These are phyloP conservation scores for Petrea volubilis DNA, from an alignment of 257 asterid species.

Conservation along the genomic window DNA sequence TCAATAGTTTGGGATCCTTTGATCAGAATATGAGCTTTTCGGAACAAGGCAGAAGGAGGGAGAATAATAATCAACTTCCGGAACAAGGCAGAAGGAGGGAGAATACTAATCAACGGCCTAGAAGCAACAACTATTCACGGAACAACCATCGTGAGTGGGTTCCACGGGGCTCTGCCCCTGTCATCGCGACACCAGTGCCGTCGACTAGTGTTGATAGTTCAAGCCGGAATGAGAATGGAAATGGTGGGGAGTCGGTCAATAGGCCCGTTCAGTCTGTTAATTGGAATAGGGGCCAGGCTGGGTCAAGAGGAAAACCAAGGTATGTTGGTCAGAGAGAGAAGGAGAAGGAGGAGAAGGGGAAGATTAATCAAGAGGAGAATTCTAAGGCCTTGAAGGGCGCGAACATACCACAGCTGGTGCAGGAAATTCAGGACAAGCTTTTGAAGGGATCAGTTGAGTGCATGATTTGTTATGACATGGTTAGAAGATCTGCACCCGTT, in stretches of 20 bases:
- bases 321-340: constrained; percentile 45
- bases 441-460: constrained; percentile 83
- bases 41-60: constrained; percentile 54
- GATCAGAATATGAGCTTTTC: constrained; percentile 80
- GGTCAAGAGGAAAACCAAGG: constrained; percentile 38
- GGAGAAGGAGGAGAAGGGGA: constrained; percentile 47
- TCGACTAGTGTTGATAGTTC: constrained; percentile 32
- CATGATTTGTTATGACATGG: constrained; percentile 99
- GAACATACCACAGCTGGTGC: constrained; percentile 85
- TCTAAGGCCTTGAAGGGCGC: constrained; percentile 33
- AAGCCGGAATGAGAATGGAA: constrained; percentile 27
- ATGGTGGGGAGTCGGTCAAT: constrained; percentile 31
- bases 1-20: constrained; percentile 25
- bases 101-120: constrained; percentile 46
- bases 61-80: constrained; percentile 42
- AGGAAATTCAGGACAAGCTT: constrained; percentile 93
- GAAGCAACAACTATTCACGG: constrained; percentile 47
- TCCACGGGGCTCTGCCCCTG: constrained; percentile 53
- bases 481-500: constrained; percentile 78
- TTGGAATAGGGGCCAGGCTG: constrained; percentile 37
- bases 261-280: constrained; percentile 29
- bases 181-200: constrained; percentile 25
- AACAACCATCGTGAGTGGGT: constrained; percentile 80
- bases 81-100: constrained; percentile 56
- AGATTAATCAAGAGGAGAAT: constrained; percentile 27